A percentile compares a stretch with the other conserved stretches of the same genome.
phyloP scores from a whole-genome alignment of 2,329 filamentous ascomycete genomes.

The Penicillium verrucosum region DNA sequence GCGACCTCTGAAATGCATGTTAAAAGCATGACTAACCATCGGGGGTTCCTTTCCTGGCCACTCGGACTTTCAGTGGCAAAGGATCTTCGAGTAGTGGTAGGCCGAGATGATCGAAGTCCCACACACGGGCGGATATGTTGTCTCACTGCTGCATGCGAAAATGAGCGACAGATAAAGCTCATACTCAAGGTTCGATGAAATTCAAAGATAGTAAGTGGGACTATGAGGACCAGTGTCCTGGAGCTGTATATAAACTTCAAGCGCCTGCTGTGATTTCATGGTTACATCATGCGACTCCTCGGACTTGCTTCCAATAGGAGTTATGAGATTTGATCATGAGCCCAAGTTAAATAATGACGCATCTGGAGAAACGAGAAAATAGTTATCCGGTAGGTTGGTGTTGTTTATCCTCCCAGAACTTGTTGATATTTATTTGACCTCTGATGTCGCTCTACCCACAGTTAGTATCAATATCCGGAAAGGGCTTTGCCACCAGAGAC shows the following conservation, averaged over 20 bases:
- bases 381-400: not conserved
- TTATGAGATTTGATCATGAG: not conserved
- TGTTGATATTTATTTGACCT: not conserved
- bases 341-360: not conserved
- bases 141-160: not conserved
- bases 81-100: not conserved
- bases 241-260: not conserved
- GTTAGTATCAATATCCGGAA: too few relatives aligned
- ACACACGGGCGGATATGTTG: not conserved
- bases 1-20: not conserved
- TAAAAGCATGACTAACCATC: not conserved
- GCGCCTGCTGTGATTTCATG: not conserved
- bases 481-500: too few relatives aligned
- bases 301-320: not conserved
- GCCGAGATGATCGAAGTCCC: not conserved
- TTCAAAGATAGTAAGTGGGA: too few relatives aligned
- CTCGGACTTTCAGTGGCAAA: not conserved
- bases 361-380: not conserved
- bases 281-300: not conserved
- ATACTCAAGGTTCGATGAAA: not conserved
- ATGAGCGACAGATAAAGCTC: not conserved
- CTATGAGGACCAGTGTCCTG: not conserved
- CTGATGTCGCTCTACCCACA: too few relatives aligned
- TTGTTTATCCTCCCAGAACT: not conserved
- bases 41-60: not conserved